Evolutionary conservation across 208 protist species (phyloP).

Genomic region (Leishmania turanica): DNA sequence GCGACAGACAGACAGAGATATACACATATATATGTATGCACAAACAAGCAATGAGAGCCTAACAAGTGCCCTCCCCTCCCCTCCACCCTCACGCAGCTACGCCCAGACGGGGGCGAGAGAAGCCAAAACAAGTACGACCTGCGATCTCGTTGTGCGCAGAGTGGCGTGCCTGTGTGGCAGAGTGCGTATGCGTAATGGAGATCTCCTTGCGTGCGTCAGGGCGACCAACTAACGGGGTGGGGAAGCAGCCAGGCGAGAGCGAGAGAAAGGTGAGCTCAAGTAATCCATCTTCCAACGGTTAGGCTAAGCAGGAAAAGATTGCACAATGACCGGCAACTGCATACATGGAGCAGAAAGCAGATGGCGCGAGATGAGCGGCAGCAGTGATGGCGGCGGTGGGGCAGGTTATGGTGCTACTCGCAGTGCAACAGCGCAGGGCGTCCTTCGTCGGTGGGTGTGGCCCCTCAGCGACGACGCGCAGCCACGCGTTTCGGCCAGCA

Average conservation of each 20-base stretch:
- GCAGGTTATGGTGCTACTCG: not conserved
- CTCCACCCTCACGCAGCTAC: not conserved
- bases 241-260: not conserved
- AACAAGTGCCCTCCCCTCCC: not conserved
- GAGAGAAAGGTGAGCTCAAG: not conserved
- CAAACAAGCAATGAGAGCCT: not conserved
- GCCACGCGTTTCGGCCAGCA: not conserved
- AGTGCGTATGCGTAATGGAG: not conserved
- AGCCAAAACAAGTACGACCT: not conserved
- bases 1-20: not conserved
- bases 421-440: too few species aligned
- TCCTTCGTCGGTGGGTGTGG: not conserved
- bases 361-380: not conserved
- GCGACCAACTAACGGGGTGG: not conserved
- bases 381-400: not conserved
- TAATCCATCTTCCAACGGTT: not conserved
- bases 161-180: not conserved
- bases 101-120: not conserved
- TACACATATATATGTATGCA: not conserved
- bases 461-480: not conserved
- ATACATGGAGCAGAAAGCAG: not conserved
- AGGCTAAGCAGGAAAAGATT: not conserved
- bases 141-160: not conserved
- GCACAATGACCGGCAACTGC: too few species aligned
- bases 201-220: not conserved